These are phyloP conservation scores for Gossypium turneri DNA, from an alignment of 345 rosid genomes.

Conservation along the genomic window DNA sequence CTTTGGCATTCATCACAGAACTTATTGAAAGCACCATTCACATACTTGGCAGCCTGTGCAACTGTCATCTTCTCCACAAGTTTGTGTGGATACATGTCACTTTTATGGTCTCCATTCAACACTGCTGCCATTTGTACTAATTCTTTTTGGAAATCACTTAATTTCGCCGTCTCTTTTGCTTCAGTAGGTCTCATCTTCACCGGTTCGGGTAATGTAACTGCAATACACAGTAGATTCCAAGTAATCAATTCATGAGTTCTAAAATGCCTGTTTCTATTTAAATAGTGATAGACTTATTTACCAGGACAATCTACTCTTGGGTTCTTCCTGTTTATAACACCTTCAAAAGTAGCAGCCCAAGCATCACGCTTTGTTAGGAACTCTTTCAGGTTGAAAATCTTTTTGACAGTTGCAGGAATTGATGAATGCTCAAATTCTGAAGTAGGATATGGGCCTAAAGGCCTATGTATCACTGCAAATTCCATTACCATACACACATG, in stretches of 20 bases:
- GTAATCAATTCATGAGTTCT: neutral
- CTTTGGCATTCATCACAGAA: slow-evolving; percentile 38
- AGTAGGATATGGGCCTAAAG: slow-evolving; percentile 39
- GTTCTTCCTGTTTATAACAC: slow-evolving; percentile 31
- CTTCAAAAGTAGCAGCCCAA: slow-evolving; percentile 59
- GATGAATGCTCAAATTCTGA: slow-evolving; percentile 63
- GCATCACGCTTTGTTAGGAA: slow-evolving; percentile 53
- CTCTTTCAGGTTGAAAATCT: slow-evolving; percentile 44
- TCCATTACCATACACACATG: neutral
- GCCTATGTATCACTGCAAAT: slow-evolving; percentile 42
- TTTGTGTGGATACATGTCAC: slow-evolving; percentile 42
- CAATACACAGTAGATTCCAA: neutral
- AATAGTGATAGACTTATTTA: neutral
- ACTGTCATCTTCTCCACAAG: slow-evolving; percentile 63
- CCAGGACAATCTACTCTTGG: slow-evolving; percentile 54
- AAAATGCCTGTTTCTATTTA: neutral
- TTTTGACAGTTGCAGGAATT: slow-evolving; percentile 51
- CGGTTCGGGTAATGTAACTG: slow-evolving; percentile 50
- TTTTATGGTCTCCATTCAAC: slow-evolving; percentile 51
- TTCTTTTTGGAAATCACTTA: slow-evolving; percentile 68
- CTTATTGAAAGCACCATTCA: slow-evolving; percentile 34
- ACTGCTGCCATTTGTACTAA: slow-evolving; percentile 60
- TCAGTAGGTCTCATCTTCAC: slow-evolving; percentile 31
- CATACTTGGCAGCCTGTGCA: slow-evolving; percentile 44
- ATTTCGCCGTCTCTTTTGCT: slow-evolving; percentile 41